phyloP scores from a whole-genome alignment of 2,329 filamentous ascomycete species.

The Hypoxylon sp. region DNA sequence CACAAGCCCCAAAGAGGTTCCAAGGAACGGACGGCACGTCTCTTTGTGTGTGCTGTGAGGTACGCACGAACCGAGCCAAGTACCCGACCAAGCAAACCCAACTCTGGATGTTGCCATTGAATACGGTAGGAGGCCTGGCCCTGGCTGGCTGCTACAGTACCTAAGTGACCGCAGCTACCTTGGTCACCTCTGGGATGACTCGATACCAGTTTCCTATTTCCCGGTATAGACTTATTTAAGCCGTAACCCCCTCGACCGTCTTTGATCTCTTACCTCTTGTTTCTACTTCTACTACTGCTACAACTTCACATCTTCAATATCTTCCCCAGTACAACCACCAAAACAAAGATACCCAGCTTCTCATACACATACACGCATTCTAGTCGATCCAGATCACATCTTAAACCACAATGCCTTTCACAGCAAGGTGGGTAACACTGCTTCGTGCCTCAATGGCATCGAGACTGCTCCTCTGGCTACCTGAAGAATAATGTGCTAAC shows the following conservation, averaged over 20 bases:
- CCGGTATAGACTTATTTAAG: constrained; percentile 30
- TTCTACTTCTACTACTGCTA: neutral
- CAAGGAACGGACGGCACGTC: constrained; percentile 29
- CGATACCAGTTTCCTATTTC: constrained; percentile 3
- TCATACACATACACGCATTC: neutral
- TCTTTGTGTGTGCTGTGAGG: constrained; percentile 1
- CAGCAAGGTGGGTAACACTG: constrained; percentile 57
- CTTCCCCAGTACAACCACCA: neutral
- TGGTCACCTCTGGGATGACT: constrained; percentile 22
- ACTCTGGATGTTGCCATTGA: neutral
- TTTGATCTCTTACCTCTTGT: constrained; percentile 3
- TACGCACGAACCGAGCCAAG: constrained; percentile 25
- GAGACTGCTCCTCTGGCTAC: neutral
- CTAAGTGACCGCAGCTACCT: too few relatives aligned
- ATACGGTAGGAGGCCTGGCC: too few relatives aligned
- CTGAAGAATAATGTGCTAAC: constrained; percentile 10
- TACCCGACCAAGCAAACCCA: constrained; percentile 24
- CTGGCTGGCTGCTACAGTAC: too few relatives aligned
- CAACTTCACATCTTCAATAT: neutral
- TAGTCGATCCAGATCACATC: constrained; percentile 5
- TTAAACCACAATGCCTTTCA: constrained; percentile 64
- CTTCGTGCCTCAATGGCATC: neutral
- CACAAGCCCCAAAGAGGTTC: too few relatives aligned
- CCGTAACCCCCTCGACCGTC: constrained; percentile 11
- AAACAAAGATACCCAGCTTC: too few relatives aligned